Conservation (phyloP, 148 eudicot genomes). For the Silene latifolia region DNA sequence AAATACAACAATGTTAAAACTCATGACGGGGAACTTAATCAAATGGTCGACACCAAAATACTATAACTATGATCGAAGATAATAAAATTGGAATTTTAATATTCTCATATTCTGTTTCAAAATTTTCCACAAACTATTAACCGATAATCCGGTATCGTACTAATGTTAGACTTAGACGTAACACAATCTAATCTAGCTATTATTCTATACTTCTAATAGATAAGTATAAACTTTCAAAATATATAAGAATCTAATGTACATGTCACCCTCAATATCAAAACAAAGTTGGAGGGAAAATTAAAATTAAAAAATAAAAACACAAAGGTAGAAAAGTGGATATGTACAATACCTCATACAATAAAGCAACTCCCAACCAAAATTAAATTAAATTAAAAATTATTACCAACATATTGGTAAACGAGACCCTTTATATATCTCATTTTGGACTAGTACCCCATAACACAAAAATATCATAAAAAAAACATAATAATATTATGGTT, state of each 20-base stretch:
- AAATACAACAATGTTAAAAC: no score
- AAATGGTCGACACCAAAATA: no score
- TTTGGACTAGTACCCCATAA: slow-evolving; percentile 26
- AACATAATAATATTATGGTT: slow-evolving; percentile 36
- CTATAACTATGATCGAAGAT: neutral
- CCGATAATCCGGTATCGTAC: neutral
- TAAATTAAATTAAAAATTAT: neutral
- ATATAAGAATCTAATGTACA: slow-evolving; percentile 14
- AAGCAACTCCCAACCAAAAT: slow-evolving; percentile 6
- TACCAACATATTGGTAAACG: slow-evolving; percentile 36
- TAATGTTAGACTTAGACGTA: neutral
- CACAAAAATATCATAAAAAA: neutral
- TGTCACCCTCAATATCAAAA: slow-evolving; percentile 24
- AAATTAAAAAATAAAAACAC: neutral
- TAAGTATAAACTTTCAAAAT: slow-evolving; percentile 10
- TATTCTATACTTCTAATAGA: slow-evolving; percentile 2
- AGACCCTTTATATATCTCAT: slow-evolving; percentile 46
- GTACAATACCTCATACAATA: slow-evolving; percentile 18
- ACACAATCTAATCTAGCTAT: neutral
- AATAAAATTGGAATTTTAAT: no score
- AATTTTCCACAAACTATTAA: no score
- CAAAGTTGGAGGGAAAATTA: slow-evolving; percentile 32
- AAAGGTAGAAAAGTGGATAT: slow-evolving; percentile 22
- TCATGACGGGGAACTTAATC: no score
- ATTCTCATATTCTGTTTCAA: no score